phyloP scores from a whole-genome alignment of 805 yeast genomes.

The Yamadazyma olivae region DNA sequence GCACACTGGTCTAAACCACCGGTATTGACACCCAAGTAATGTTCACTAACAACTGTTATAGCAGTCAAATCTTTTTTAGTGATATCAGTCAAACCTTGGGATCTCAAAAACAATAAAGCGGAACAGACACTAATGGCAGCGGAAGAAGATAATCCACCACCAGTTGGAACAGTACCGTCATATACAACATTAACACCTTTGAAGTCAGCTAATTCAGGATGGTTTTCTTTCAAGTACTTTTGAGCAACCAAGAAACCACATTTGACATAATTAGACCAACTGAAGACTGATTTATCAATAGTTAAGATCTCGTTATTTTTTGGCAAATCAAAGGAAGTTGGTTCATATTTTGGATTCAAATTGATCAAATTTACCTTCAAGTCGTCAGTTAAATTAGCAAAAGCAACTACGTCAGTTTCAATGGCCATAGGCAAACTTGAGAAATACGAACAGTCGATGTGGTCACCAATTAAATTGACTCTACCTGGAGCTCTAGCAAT shows the following conservation, averaged over 20 bases:
- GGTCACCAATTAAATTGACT: constrained; percentile 74
- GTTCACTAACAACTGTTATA: constrained; percentile 65
- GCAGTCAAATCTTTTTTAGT: constrained; percentile 51
- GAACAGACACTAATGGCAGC: constrained; percentile 72
- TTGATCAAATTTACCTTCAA: constrained; percentile 25
- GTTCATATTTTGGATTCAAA: constrained; percentile 31
- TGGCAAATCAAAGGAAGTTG: constrained; percentile 36
- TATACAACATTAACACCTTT: constrained; percentile 51
- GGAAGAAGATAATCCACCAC: constrained; percentile 67
- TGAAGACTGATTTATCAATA: constrained; percentile 48
- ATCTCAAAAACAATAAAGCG: constrained; percentile 52
- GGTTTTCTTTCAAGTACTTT: constrained; percentile 36
- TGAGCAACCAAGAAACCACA: constrained; percentile 64
- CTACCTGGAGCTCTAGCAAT: constrained; percentile 70
- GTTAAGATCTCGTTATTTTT: constrained; percentile 34
- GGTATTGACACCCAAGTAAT: constrained; percentile 68
- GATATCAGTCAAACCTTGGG: constrained; percentile 44
- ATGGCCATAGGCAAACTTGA: constrained; percentile 74
- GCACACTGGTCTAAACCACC: constrained; percentile 86
- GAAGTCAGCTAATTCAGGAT: constrained; percentile 26
- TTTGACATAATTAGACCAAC: constrained; percentile 69
- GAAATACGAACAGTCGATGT: constrained; percentile 65
- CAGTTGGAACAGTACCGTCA: constrained; percentile 69
- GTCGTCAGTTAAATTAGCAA: constrained; percentile 27
- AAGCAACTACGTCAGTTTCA: constrained; percentile 58